Conservation (phyloP, 192 early-diverging fungal genomes). For the Backusella psychrophila region DNA sequence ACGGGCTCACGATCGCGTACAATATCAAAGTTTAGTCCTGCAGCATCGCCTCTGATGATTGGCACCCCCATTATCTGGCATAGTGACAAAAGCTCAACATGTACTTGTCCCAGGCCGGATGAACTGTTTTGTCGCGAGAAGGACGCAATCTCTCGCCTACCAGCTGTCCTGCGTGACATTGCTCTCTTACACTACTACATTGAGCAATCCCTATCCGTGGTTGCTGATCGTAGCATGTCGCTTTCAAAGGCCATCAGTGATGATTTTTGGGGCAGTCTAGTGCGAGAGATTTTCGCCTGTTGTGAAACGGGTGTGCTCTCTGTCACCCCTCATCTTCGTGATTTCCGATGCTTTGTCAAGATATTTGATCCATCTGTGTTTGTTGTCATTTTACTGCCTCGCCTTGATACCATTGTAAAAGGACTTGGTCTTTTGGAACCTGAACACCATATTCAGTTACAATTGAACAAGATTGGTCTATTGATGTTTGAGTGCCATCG, state of each 20-base stretch:
- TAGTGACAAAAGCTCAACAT: constrained; percentile 12
- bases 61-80: constrained; percentile 7
- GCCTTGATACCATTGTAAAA: constrained; percentile 36
- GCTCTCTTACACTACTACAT: constrained; percentile 53
- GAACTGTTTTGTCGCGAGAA: constrained; percentile 24
- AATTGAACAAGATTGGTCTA: constrained; percentile 24
- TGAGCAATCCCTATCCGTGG: constrained; percentile 42
- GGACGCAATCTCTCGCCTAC: constrained; percentile 17
- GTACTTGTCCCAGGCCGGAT: constrained; percentile 19
- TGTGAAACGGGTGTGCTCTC: constrained; percentile 32
- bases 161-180: constrained; percentile 35
- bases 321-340: constrained; percentile 37
- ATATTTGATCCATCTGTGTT: constrained; percentile 43
- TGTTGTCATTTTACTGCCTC: constrained; percentile 47
- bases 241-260: constrained; percentile 38
- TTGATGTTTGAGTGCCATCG: constrained; percentile 54
- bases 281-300: constrained; percentile 32
- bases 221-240: constrained; percentile 46
- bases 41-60: constrained; percentile 6
- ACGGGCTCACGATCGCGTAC: not conserved
- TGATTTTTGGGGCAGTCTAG: constrained; percentile 40
- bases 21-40: constrained; percentile 8
- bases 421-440: constrained; percentile 10
- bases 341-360: constrained; percentile 59
- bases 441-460: not conserved